These are phyloP conservation scores for Fusarium chaquense DNA, from an alignment of 2,329 filamentous ascomycete species.

Conservation along the genomic window DNA sequence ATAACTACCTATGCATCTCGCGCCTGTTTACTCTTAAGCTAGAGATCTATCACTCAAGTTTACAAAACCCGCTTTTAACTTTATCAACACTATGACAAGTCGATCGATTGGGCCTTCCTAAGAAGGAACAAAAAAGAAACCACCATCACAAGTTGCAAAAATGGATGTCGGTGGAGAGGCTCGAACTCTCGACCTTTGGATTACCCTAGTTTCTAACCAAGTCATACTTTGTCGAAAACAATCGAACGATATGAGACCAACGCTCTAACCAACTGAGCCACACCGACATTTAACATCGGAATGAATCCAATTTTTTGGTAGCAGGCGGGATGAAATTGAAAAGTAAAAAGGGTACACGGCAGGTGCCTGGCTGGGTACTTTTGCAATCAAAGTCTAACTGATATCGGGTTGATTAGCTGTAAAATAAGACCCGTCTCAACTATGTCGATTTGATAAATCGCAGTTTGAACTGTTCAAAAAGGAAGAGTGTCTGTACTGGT, in stretches of 20 bases:
- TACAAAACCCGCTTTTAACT: neutral
- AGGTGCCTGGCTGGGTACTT: neutral
- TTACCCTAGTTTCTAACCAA: conserved; percentile 36
- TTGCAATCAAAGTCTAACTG: neutral
- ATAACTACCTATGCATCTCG: neutral
- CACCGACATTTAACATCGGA: conserved; percentile 16
- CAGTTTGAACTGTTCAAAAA: neutral
- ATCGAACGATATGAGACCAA: conserved; percentile 37
- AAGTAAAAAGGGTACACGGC: neutral
- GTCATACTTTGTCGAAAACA: conserved; percentile 15
- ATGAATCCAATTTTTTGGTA: neutral
- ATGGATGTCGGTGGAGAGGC: conserved; percentile 42
- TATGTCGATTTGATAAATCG: neutral
- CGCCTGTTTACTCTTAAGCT: neutral
- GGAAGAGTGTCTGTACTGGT: neutral
- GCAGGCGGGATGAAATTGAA: neutral
- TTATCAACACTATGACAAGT: neutral
- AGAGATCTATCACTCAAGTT: neutral
- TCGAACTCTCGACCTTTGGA: conserved; percentile 46
- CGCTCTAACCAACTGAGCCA: conserved; percentile 46
- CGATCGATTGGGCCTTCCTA: neutral
- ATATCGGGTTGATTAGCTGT: neutral
- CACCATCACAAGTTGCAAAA: neutral
- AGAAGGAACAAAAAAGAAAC: conserved; percentile 3
- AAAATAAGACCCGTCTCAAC: too few species aligned